A percentile compares a stretch with the other conserved stretches of the same genome.
These are phyloP conservation scores for Emericellopsis atlantica DNA, from an alignment of 2,329 filamentous ascomycete genomes.

Conservation along the genomic window DNA sequence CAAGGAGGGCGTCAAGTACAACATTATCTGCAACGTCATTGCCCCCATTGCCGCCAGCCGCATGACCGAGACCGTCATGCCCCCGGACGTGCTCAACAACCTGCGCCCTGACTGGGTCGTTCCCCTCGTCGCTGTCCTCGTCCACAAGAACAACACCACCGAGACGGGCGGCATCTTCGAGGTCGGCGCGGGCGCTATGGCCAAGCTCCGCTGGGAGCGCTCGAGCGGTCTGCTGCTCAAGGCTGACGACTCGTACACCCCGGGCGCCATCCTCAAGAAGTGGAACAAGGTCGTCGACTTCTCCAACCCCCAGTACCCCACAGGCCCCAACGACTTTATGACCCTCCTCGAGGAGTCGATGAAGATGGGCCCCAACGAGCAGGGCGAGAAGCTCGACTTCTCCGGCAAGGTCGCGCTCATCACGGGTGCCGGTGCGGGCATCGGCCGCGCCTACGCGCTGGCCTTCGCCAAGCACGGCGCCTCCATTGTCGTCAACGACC, in stretches of 20 bases:
- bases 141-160: slow-evolving; percentile 68
- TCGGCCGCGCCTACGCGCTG: slow-evolving; percentile 82
- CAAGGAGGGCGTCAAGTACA: slow-evolving; percentile 96
- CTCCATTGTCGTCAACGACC: slow-evolving; percentile 85
- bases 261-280: slow-evolving; percentile 75
- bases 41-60: slow-evolving; percentile 89
- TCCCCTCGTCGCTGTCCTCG: slow-evolving; percentile 77
- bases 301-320: slow-evolving; percentile 66
- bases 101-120: slow-evolving; percentile 93
- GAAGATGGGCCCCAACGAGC: slow-evolving; percentile 60
- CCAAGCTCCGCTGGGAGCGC: slow-evolving; percentile 93
- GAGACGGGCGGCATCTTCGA: slow-evolving; percentile 91
- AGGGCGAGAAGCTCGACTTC: slow-evolving; percentile 66
- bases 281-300: slow-evolving; percentile 86
- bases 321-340: slow-evolving; percentile 80
- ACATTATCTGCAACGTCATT: slow-evolving; percentile 91
- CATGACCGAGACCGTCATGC: slow-evolving; percentile 94
- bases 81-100: slow-evolving; percentile 75
- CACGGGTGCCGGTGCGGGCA: slow-evolving; percentile 79
- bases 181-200: slow-evolving; percentile 80
- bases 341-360: slow-evolving; percentile 71
- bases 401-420: slow-evolving; percentile 75
- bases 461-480: slow-evolving; percentile 78
- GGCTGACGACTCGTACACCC: slow-evolving; percentile 77
- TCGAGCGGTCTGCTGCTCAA: slow-evolving; percentile 80